Percentiles rank a stretch among this genome's conserved stretches.
Evolutionary conservation across 129 eudicot species (phyloP).

Genomic region (Smallanthus sonchifolius): DNA sequence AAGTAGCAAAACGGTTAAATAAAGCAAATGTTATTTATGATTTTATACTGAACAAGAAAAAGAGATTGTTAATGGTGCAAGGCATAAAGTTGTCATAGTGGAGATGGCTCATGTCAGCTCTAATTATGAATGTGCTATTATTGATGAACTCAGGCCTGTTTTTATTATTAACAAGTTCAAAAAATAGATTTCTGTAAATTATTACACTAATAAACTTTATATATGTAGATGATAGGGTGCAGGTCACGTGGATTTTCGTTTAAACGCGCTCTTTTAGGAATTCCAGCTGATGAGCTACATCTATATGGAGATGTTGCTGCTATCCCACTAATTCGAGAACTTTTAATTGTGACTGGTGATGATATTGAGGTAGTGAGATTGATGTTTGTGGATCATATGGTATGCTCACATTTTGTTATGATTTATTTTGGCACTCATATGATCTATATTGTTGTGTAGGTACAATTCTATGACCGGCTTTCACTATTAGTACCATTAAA

Average conservation of each 20-base stretch:
- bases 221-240: conserved; percentile 82
- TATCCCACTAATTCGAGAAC: conserved; percentile 72
- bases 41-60: conserved; percentile 86
- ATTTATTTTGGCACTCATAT: not conserved
- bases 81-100: conserved; percentile 82
- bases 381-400: conserved; percentile 12
- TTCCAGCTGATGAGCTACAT: conserved; percentile 82
- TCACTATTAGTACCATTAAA: conserved; percentile 69
- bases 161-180: not conserved
- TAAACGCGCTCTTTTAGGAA: conserved; percentile 93
- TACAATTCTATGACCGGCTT: conserved; percentile 75
- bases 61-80: conserved; percentile 73
- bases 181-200: not conserved
- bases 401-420: not conserved
- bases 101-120: conserved; percentile 92
- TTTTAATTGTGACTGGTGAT: conserved; percentile 81
- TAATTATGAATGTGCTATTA: conserved; percentile 82
- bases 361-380: conserved; percentile 46
- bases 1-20: conserved; percentile 84
- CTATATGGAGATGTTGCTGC: conserved; percentile 96
- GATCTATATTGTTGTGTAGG: conserved; percentile 32
- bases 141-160: conserved; percentile 90
- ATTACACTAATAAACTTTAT: not conserved
- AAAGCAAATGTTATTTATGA: conserved; percentile 88
- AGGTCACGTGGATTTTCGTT: conserved; percentile 81